These are phyloP conservation scores for Ottelia alismoides DNA, from an alignment of 106 monocot species.

Conservation along the genomic window DNA sequence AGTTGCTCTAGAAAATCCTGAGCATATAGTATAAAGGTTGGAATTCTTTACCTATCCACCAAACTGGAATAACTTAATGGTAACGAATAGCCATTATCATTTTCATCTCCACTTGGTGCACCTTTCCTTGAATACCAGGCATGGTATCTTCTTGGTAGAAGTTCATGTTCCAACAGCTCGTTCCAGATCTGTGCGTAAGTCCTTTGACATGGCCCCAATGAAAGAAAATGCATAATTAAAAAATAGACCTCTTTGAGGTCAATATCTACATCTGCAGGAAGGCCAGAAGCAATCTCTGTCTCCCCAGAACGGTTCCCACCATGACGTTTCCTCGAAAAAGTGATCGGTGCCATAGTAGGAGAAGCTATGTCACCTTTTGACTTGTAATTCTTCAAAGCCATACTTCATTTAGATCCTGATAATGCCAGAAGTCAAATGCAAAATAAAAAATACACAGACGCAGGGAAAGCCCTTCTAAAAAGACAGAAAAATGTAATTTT, in stretches of 20 bases:
- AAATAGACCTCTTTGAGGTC: constrained; percentile 91
- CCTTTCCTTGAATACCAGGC: constrained; percentile 90
- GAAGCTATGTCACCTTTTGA: constrained; percentile 24
- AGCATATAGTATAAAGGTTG: no score
- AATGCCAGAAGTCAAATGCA: no score
- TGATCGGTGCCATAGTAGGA: constrained; percentile 36
- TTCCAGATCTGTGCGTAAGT: constrained; percentile 73
- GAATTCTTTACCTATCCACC: constrained; percentile 83
- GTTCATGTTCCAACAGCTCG: constrained; percentile 89
- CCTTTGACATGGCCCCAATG: constrained; percentile 67
- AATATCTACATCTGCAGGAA: constrained; percentile 73
- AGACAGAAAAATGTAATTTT: no score
- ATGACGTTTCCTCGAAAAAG: constrained; percentile 40
- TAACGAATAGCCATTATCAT: constrained; percentile 87
- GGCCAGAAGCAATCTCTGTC: constrained; percentile 25
- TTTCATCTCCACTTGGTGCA: constrained; percentile 49
- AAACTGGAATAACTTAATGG: constrained; percentile 71
- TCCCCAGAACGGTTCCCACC: constrained; percentile 30
- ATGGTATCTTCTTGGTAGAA: constrained; percentile 97
- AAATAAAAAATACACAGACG: no score
- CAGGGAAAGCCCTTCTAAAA: no score
- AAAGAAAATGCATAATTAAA: constrained; percentile 96
- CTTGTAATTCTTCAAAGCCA: no score
- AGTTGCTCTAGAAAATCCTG: no score
- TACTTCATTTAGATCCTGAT: no score